Conservation (phyloP, 768 basidiomycete species). For the Lactarius psammicola region DNA sequence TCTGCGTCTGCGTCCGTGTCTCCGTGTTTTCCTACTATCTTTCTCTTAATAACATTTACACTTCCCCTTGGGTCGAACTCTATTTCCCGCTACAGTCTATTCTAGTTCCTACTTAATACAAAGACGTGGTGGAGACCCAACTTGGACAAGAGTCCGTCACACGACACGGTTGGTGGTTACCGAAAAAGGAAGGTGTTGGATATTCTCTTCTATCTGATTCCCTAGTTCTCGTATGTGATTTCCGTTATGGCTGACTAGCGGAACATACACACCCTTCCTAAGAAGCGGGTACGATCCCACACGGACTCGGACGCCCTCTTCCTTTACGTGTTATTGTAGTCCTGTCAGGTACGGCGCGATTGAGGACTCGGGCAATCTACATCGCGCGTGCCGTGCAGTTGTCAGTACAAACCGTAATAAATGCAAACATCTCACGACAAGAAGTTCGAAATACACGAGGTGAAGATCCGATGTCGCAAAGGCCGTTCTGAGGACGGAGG, state of each 20-base stretch:
- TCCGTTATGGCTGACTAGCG: constrained; percentile 50
- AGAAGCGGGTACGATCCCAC: constrained; percentile 76
- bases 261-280: constrained; percentile 60
- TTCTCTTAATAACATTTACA: too few relatives aligned
- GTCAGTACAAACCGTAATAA: constrained; percentile 12
- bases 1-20: too few relatives aligned
- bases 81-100: too few relatives aligned
- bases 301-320: constrained; percentile 76
- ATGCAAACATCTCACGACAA: constrained; percentile 22
- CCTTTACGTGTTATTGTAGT: constrained; percentile 68
- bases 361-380: constrained; percentile 73
- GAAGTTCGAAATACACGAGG: constrained; percentile 49
- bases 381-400: not conserved
- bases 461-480: constrained; percentile 79
- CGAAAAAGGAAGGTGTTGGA: too few relatives aligned
- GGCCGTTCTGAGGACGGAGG: constrained; percentile 75
- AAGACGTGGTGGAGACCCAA: too few relatives aligned
- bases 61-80: too few relatives aligned
- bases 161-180: too few relatives aligned
- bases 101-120: too few relatives aligned
- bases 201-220: constrained; percentile 57
- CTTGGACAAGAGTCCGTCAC: too few relatives aligned
- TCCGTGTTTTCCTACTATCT: too few relatives aligned
- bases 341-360: constrained; percentile 82
- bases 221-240: constrained; percentile 54